Conservation (phyloP, 352 stramenopile genomes). For the Nothophytophthora sp. region DNA sequence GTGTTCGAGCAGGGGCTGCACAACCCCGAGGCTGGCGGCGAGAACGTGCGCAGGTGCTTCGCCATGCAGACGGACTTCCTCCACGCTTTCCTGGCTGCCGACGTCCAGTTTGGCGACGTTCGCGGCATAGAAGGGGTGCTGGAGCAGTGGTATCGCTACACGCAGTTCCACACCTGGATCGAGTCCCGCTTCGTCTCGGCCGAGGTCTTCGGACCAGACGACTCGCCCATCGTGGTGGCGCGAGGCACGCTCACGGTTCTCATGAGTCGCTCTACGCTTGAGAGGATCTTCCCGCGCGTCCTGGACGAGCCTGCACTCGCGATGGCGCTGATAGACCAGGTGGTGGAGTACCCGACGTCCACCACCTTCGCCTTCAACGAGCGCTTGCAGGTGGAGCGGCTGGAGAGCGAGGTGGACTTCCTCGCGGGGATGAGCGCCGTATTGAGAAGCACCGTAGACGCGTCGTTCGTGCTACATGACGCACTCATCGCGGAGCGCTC, state of each 20-base stretch:
- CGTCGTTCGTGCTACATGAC: conserved; percentile 24
- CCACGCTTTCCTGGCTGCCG: conserved; percentile 39
- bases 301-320: conserved; percentile 42
- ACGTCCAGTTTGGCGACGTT: conserved; percentile 37
- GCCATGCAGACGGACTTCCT: conserved; percentile 59
- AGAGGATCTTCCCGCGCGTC: conserved; percentile 46
- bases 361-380: conserved; percentile 50
- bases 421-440: conserved; percentile 32
- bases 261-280: conserved; percentile 38
- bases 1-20: conserved; percentile 61
- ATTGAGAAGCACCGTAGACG: conserved; percentile 26
- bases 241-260: conserved; percentile 32
- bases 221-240: conserved; percentile 61
- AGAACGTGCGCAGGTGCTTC: conserved; percentile 47
- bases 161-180: conserved; percentile 53
- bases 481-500: conserved; percentile 30
- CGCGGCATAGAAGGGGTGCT: conserved; percentile 43
- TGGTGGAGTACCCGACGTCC: conserved; percentile 38
- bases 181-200: conserved; percentile 31
- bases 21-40: conserved; percentile 41
- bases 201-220: conserved; percentile 43
- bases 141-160: conserved; percentile 66
- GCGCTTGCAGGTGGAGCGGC: conserved; percentile 35
- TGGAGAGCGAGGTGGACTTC: conserved; percentile 49
- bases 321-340: conserved; percentile 28